Base-by-base conservation (phyloP, 495 filamentous ascomycete genomes). In the Aspergillus sclerotioniger region DNA sequence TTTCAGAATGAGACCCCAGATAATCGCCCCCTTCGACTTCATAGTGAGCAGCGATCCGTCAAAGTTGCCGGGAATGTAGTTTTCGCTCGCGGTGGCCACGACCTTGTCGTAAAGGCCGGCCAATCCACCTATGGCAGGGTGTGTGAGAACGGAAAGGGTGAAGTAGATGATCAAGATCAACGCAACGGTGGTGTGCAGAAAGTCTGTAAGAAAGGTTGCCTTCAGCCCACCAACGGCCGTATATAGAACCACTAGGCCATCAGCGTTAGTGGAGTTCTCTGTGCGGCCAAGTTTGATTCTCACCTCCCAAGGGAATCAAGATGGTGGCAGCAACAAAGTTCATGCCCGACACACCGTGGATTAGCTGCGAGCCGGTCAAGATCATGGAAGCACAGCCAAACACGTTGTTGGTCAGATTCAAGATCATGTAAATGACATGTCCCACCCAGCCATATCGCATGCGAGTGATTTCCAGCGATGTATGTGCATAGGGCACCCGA, bases 401-500 rank as follows among this genome's bases (percentile, higher is more conserved):
- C 20, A 83, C 74, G 58, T 84, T 83, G 57, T 76, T 80, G 16
- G 76, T 71, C 17, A 82, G 66, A 44, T 80, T 80, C 50, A 84
- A 75, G 5, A 76, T 62, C 19, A 81, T 76, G 54, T 76, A 82
- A 13, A 81, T 73, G 13, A 76, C 55, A 69, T 84, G 82, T 0
- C 73, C 80, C 19, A 74, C 66, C 16, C 68, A 67, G 20, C 81
- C 80, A 65, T 84, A 83, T 54, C 82, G 73, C 64, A 79, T 76
- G 17, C 75, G 73, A 48, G 83, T 77, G 39, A 81, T 78, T 61
- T 84, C 81, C 5, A 83, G 66, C 20, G 78, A 83, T 0, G 82
- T 84, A 61, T 82, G 80, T 0, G 80, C 80, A 60, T 82, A 82
- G 6, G 81, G 81, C 5, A 81, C 82, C 62, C 76, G 64, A 51